Evolutionary conservation across 2,329 filamentous ascomycete species (phyloP).

Genomic region (Diaporthe sp.): DNA sequence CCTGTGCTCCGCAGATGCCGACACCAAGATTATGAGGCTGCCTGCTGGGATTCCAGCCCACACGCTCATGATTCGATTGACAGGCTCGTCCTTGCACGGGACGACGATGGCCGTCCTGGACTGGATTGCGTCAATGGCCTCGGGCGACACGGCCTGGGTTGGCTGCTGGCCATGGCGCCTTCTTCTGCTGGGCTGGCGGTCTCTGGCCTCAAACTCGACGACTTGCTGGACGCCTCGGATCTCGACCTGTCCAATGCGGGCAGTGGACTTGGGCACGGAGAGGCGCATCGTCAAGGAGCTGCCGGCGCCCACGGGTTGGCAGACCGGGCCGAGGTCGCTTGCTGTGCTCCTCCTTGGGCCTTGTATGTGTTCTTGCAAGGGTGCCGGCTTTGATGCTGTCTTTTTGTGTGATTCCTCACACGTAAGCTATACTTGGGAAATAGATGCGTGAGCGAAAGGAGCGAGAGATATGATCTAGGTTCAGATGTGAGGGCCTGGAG

Average conservation of each 20-base stretch:
- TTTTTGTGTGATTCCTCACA: background rate
- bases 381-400: background rate
- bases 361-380: background rate
- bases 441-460: background rate
- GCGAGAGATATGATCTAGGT: conserved; percentile 4
- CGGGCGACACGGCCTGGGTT: conserved; percentile 33
- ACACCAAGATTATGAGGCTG: conserved; percentile 51
- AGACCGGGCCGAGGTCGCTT: background rate
- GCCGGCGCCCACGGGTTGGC: background rate
- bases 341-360: background rate
- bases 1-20: conserved; percentile 46
- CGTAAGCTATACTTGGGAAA: background rate
- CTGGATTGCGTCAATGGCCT: conserved; percentile 33
- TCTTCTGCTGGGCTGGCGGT: conserved; percentile 5
- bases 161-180: background rate
- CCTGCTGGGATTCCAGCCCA: conserved; percentile 48
- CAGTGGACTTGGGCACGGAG: conserved; percentile 15
- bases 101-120: conserved; percentile 49
- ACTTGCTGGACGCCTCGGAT: conserved; percentile 40
- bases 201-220: conserved; percentile 39
- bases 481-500: background rate
- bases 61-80: conserved; percentile 47
- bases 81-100: conserved; percentile 51
- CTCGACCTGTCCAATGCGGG: conserved; percentile 33
- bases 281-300: conserved; percentile 36